A percentile compares a stretch with the other conserved stretches of the same genome.
phyloP scores from a whole-genome alignment of 192 early-diverging fungal genomes.

The Coemansia sp. region DNA sequence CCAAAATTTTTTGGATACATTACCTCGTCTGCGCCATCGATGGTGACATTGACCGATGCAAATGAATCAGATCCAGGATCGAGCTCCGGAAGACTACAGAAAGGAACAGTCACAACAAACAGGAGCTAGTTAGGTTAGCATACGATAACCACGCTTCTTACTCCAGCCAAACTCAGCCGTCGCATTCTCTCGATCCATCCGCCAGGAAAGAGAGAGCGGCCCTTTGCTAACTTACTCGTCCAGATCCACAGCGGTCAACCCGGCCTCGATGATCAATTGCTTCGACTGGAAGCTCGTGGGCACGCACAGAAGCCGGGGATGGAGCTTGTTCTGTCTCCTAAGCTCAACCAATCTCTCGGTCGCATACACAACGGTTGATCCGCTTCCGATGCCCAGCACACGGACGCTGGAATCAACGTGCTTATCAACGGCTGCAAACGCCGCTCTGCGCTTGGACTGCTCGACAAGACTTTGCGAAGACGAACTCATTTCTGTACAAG shows the following conservation, averaged over 20 bases:
- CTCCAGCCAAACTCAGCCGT: not conserved
- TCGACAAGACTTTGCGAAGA: constrained; percentile 51
- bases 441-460: constrained; percentile 80
- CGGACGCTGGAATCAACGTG: constrained; percentile 68
- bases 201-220: not conserved
- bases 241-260: constrained; percentile 73
- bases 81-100: constrained; percentile 64
- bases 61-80: constrained; percentile 21
- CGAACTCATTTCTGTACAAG: constrained; percentile 15
- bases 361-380: constrained; percentile 86
- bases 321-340: constrained; percentile 55
- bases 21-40: constrained; percentile 90
- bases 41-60: constrained; percentile 71
- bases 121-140: not conserved
- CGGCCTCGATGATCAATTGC: constrained; percentile 78
- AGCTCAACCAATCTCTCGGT: constrained; percentile 77
- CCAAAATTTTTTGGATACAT: not conserved
- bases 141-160: not conserved
- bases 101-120: not conserved
- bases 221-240: constrained; percentile 61
- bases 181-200: constrained; percentile 6
- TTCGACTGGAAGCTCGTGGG: constrained; percentile 93
- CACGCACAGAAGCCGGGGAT: constrained; percentile 75
- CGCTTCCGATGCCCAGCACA: constrained; percentile 86
- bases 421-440: constrained; percentile 87